Evolutionary conservation across 106 monocot genomes (phyloP).

Genomic region (Apostasia ramifera): DNA sequence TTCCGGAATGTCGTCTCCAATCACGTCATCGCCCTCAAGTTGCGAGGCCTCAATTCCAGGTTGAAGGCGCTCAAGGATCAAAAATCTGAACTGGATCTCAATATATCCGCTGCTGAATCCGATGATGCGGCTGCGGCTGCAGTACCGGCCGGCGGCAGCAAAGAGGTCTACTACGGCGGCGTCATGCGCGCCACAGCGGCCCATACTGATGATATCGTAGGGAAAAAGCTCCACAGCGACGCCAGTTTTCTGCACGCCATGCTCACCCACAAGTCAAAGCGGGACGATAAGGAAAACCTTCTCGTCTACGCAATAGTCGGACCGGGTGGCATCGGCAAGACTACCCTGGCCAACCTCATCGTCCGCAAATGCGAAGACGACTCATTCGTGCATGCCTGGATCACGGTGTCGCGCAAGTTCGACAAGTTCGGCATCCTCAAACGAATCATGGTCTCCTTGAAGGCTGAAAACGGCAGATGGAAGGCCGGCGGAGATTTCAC

Average conservation of each 20-base stretch:
- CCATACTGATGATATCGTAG: no score
- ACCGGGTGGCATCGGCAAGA: not conserved
- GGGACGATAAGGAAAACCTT: not conserved
- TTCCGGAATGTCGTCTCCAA: not conserved
- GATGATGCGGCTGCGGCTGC: not conserved
- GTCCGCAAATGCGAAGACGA: not conserved
- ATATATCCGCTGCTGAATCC: not conserved
- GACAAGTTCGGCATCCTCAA: not conserved
- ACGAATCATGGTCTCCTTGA: not conserved
- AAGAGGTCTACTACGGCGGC: no score
- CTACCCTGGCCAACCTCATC: not conserved
- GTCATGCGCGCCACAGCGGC: not conserved
- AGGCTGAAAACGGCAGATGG: not conserved
- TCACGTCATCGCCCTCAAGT: not conserved
- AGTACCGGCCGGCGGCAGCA: not conserved
- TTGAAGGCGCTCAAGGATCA: not conserved
- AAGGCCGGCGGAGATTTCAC: not conserved
- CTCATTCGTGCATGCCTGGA: not conserved
- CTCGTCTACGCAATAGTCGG: not conserved
- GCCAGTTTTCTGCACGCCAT: not conserved
- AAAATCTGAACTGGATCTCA: not conserved
- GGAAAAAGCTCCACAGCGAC: not conserved
- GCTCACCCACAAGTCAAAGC: not conserved
- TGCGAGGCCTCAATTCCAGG: not conserved
- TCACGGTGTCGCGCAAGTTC: not conserved